A percentile compares a stretch with the other conserved stretches of the same genome.
Conservation (phyloP, 1,284 basidiomycete genomes). For the Mycena citricolor region DNA sequence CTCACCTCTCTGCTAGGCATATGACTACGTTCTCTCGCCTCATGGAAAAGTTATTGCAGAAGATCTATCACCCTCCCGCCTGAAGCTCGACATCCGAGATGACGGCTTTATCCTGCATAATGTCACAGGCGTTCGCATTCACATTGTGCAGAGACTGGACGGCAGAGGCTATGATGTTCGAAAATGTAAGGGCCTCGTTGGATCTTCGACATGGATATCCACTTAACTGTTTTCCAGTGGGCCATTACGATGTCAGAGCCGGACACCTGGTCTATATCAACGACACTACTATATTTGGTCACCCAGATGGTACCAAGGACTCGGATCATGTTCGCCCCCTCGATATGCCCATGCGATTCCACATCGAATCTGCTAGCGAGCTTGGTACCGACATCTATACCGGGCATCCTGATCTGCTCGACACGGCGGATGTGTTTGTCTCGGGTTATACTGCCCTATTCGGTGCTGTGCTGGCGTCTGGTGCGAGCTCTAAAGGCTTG, state of each 20-base stretch:
- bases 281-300: conserved; percentile 59
- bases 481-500: conserved; percentile 25
- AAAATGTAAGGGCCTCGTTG: conserved; percentile 55
- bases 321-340: conserved; percentile 29
- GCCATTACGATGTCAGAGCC: conserved; percentile 74
- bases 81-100: conserved; percentile 61
- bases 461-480: conserved; percentile 57
- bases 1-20: conserved; percentile 46
- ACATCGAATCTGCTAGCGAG: conserved; percentile 50
- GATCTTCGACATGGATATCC: neutral
- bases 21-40: conserved; percentile 76
- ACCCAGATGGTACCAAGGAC: conserved; percentile 29
- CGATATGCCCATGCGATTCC: conserved; percentile 60
- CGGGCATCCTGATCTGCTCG: conserved; percentile 30
- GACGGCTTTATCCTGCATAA: conserved; percentile 79
- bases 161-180: conserved; percentile 85
- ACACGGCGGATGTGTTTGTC: conserved; percentile 47
- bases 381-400: conserved; percentile 39
- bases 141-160: conserved; percentile 73
- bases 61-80: conserved; percentile 64
- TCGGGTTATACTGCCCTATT: conserved; percentile 69
- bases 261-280: conserved; percentile 83
- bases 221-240: conserved; percentile 53
- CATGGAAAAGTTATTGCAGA: conserved; percentile 57
- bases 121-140: conserved; percentile 72